Conservation (phyloP, 768 basidiomycete species). For the Leccinum sublutescens region DNA sequence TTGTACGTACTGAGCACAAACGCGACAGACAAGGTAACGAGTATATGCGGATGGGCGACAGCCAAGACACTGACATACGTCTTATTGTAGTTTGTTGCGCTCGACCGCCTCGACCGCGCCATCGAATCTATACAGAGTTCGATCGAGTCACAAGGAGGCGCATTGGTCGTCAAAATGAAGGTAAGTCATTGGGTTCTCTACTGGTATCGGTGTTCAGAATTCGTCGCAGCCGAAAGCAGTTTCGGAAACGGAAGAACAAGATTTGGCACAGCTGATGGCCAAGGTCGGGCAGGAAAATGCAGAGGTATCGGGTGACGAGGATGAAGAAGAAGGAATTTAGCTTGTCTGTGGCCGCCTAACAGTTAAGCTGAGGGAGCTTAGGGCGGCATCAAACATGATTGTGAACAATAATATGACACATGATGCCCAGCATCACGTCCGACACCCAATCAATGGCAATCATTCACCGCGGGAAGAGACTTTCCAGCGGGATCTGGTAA, state of each 20-base stretch:
- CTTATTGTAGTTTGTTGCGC: slow-evolving; percentile 65
- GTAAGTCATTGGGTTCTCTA: slow-evolving; percentile 35
- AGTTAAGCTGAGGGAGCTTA: too few relatives aligned
- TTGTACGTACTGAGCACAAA: slow-evolving; percentile 95
- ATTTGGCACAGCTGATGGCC: slow-evolving; percentile 95
- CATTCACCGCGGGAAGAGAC: too few relatives aligned
- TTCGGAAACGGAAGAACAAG: slow-evolving; percentile 96
- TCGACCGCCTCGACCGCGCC: slow-evolving; percentile 90
- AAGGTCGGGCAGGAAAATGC: slow-evolving; percentile 92
- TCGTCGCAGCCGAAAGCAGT: slow-evolving; percentile 86
- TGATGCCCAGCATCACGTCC: too few relatives aligned
- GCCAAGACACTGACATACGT: background rate
- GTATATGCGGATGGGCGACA: background rate
- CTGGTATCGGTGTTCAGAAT: background rate
- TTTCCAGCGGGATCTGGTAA: too few relatives aligned
- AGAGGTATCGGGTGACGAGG: slow-evolving; percentile 94
- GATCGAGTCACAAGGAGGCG: slow-evolving; percentile 84
- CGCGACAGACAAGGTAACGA: slow-evolving; percentile 85
- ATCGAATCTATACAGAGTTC: slow-evolving; percentile 86
- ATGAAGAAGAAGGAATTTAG: slow-evolving; percentile 59
- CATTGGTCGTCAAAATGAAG: slow-evolving; percentile 95
- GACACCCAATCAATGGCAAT: too few relatives aligned
- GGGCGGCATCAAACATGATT: too few relatives aligned
- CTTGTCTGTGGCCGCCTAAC: background rate
- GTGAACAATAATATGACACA: too few relatives aligned